Evolutionary conservation across 2,329 filamentous ascomycete genomes (phyloP), one percentile per base, ranked within the genome.

Genomic region (Beauveria varroae): DNA sequence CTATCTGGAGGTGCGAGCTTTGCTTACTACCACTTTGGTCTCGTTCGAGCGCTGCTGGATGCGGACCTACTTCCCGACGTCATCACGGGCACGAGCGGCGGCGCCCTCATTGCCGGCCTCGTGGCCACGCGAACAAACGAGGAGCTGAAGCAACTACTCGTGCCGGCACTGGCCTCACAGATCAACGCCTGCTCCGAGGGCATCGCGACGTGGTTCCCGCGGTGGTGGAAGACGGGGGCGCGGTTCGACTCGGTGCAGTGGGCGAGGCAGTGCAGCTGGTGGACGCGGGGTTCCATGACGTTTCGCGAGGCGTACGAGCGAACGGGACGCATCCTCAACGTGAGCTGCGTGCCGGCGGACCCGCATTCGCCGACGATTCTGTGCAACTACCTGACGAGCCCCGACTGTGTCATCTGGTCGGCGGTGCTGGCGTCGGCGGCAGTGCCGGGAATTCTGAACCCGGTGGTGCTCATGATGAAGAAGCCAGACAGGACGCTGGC

Each of bases 371-470:
- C 85, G 9, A 86, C 92, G 0, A 96, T 99, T 65, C 81, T 99
- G 8, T 91, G 91, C 70, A 99, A 99, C 75, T 96, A 98, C 72
- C 83, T 97, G 37, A 98, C 95, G 1, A 90, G 89, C 24, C 95
- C 95, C 0, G 92, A 99, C 76, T 99, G 95, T 71, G 95, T 99
- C 46, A 96, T 99, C 64, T 99, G 96, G 95, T 96, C 92, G 12
- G 93, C 95, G 2, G 92, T 98, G 3, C 78, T 99, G 50, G 95
- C 95, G 1, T 97, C 93, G 6, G 95, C 95, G 4, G 95, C 95
- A 5, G 95, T 99, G 0, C 95, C 95, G 0, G 95, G 95, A 1
- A 98, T 99, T 62, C 78, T 98, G 41, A 98, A 98, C 70, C 95
- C 95, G 0, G 90, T 96, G 2, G 93, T 99, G 1, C 85, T 99